Base-by-base conservation (phyloP, 352 stramenopile species). In the Phytophthora melonis region DNA sequence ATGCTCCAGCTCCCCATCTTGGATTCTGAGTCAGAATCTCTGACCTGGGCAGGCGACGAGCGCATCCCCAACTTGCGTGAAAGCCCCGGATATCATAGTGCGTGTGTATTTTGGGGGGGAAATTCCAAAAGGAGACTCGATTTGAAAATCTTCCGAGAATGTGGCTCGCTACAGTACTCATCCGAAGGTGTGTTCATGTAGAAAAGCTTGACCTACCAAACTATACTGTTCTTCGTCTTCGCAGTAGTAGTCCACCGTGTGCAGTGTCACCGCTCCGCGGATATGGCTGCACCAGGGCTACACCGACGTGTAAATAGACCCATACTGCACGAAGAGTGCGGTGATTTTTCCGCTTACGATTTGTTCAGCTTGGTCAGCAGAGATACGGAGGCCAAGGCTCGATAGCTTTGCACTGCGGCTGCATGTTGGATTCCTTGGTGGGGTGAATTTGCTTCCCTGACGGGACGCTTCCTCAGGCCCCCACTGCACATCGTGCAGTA, bases 11-110 rank as follows among this genome's bases (percentile, higher is more conserved):
- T 87, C 23, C 79, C 79, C 1, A 87, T 80, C 36, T 27, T 64
- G 34, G 10, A 1, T 3, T 85, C 85, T 50, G 84, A 86, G n/a
- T n/a, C n/a, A 72, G 58, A n/a, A n/a, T n/a, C n/a, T n/a, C n/a
- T 25, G 23, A 25, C 23, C 23, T 87, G 43, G 43, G 16, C 16
- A 8, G 7, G 43, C 6, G 14, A 8, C 8, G 11, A 50, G n/a
- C 14, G 43, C 16, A 50, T 50, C 43, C 43, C 14, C 16, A 50
- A 21, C 27, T 32, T 32, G 18, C 16, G 43, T 5, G 3, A 50
- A 50, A 8, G 16, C 43, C 23, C 43, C 43, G 11, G 43, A 8
- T 50, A 23, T 50, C 43, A 21, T 16, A n/a, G 43, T n/a, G 6
- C 43, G 23, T n/a, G n/a, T n/a, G n/a, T n/a, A n/a, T n/a, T n/a